Percentiles rank a stretch among this genome's conserved stretches.
phyloP scores from a whole-genome alignment of 2,329 filamentous ascomycete species.

The Colletotrichum paranaense region DNA sequence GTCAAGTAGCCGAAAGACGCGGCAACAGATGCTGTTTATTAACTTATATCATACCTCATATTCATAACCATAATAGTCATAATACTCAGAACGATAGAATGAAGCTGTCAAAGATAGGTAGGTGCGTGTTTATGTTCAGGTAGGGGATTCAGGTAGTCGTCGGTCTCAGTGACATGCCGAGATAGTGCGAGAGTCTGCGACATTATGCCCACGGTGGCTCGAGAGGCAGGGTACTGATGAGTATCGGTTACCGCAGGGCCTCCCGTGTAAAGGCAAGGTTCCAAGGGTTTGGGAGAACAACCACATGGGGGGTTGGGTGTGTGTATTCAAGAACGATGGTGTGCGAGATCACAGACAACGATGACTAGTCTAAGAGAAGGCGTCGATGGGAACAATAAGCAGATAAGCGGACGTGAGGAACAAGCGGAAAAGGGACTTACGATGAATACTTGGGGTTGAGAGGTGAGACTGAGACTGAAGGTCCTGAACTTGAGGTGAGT shows the following conservation, averaged over 20 bases:
- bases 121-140: neutral
- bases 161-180: constrained; percentile 13
- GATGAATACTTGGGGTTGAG: neutral
- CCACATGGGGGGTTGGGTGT: neutral
- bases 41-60: too few species aligned
- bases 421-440: neutral
- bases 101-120: neutral
- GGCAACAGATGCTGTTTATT: neutral
- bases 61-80: too few species aligned
- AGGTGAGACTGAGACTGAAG: neutral
- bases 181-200: constrained; percentile 5
- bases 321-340: neutral
- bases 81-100: neutral
- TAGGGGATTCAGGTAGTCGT: neutral
- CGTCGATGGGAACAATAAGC: neutral
- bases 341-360: neutral
- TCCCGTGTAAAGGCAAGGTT: constrained; percentile 1
- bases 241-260: neutral
- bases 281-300: neutral
- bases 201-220: constrained; percentile 5
- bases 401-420: neutral
- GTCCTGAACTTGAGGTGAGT: neutral
- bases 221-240: neutral
- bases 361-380: neutral
- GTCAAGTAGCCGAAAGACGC: neutral